Evolutionary conservation across 345 rosid genomes (phyloP), one percentile per base, ranked within the genome.

Genomic region (Hypericum androsaemum): DNA sequence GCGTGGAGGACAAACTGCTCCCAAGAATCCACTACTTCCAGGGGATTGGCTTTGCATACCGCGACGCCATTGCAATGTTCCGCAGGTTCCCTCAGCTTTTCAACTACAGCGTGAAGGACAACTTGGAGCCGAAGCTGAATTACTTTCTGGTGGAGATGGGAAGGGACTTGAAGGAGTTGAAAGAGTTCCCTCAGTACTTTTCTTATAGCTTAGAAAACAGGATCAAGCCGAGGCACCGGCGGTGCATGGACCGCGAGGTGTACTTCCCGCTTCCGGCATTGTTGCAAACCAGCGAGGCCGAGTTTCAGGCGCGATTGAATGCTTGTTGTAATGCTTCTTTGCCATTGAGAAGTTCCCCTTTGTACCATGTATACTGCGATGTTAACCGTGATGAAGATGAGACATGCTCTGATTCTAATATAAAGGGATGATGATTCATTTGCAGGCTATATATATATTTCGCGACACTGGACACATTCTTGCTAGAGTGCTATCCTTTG

Each of bases 161-260:
- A 50, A 80, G 94, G 70, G 88, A 80, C 54, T 79, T 78, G 76
- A 89, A 77, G 61, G 97, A 86, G 41, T 35, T 89, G 54, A 73
- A 54, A 43, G 84, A 82, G 66, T 89, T 89, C 54, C 94, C 95
- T 0, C 95, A 84, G 62, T 89, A 84, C 61, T 89, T 82, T 53
- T 86, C 95, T 0, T 86, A 80, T 65, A 83, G 97, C 53, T 79
- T 89, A 54, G 90, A 80, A 70, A 84, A 84, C 56, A 80, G 95
- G 72, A 84, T 86, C 9, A 82, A 80, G 68, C 94, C 85, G 36
- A 72, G 97, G 49, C 95, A 86, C 52, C 79, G 73, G 52, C 66
- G 65, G 55, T 86, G 97, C 71, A 77, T 69, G 6, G 97, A 64
- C 64, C 78, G 74, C 60, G 84, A 88, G 12, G 80, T 80, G 40